Evolutionary conservation across 2,329 filamentous ascomycete genomes (phyloP), one percentile per base, ranked within the genome.

Genomic region (Akanthomyces muscarius): DNA sequence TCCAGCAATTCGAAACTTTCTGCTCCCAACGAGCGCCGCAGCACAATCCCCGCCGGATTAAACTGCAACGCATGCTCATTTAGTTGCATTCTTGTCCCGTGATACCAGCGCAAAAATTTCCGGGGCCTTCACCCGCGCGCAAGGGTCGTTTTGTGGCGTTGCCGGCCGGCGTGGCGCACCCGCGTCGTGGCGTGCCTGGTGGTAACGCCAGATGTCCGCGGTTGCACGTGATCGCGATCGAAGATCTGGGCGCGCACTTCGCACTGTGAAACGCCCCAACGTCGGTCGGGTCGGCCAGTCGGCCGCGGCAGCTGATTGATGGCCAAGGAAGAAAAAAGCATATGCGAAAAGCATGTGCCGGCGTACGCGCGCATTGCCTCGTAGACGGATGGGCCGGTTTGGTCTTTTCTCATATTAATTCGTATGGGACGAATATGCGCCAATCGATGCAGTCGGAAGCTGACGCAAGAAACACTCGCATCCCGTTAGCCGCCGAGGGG

Each of bases 401-500:
- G 25, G 2, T 57, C 18, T 23, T 21, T 25, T 14, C 3, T 7
- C 16, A 21, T n/a, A 28, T 13, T 58, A 23, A 36, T 30, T 58
- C 42, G 55, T 25, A n/a, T 44, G 25, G n/a, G 44, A 45, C 47
- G 44, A 48, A 11, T 41, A 8, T 58, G 28, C 55, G 55, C 55
- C 55, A 58, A 58, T 58, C 14, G 30, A 58, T 58, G 28, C 6
- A 21, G 7, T 30, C 44, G 25, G 42, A 13, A 48, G 55, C 44
- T 57, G 42, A 48, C 44, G 45, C 21, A 25, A 48, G 42, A 45
- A 44, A 45, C 18, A 23, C n/a, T 18, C 1, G 28, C 42, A 38
- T 58, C 42, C 54, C 28, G 41, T 58, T 58, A 58, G 55, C 44
- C 55, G 55, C 55, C 55, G n/a, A 38, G 28, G 42, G 8, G 28